These are phyloP conservation scores for Botrytis cinerea DNA, from an alignment of 2,329 filamentous ascomycete genomes.

Conservation along the genomic window DNA sequence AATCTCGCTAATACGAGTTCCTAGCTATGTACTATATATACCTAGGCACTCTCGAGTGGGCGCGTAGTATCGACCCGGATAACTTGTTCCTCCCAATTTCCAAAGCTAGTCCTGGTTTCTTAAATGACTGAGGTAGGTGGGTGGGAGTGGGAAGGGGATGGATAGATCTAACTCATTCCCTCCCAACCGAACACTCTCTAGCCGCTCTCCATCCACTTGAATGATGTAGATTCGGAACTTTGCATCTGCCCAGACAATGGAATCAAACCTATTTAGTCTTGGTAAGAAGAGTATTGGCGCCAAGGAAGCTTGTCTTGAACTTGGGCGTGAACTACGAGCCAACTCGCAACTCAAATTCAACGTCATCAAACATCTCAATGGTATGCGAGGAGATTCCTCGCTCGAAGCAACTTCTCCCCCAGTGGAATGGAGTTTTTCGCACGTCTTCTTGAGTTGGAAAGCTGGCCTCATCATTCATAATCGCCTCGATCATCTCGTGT, in stretches of 20 bases:
- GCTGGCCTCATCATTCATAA: not conserved
- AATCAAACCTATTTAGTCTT: not conserved
- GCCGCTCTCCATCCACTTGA: not conserved
- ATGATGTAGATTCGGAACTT: not conserved
- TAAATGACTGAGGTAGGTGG: not conserved
- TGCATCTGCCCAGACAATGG: not conserved
- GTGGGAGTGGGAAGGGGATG: not conserved
- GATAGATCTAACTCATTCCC: not conserved
- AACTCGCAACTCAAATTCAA: slow-evolving; percentile 20
- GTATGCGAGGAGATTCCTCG: not conserved
- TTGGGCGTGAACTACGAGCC: not conserved
- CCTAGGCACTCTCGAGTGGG: not conserved
- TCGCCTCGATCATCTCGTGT: not conserved
- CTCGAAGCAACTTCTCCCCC: not conserved
- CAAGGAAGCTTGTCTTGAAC: slow-evolving; percentile 19
- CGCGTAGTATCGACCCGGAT: not conserved
- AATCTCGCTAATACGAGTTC: not conserved
- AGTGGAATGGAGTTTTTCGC: not conserved
- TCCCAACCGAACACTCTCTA: not conserved
- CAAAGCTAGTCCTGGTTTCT: too few relatives aligned
- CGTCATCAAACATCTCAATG: slow-evolving; percentile 11
- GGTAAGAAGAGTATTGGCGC: slow-evolving; percentile 14
- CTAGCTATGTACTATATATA: not conserved
- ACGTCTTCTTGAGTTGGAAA: too few relatives aligned
- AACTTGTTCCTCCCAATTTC: not conserved